A percentile compares a stretch with the other conserved stretches of the same genome.
Evolutionary conservation across 2,329 filamentous ascomycete genomes (phyloP).

Genomic region (Chalara sp.): DNA sequence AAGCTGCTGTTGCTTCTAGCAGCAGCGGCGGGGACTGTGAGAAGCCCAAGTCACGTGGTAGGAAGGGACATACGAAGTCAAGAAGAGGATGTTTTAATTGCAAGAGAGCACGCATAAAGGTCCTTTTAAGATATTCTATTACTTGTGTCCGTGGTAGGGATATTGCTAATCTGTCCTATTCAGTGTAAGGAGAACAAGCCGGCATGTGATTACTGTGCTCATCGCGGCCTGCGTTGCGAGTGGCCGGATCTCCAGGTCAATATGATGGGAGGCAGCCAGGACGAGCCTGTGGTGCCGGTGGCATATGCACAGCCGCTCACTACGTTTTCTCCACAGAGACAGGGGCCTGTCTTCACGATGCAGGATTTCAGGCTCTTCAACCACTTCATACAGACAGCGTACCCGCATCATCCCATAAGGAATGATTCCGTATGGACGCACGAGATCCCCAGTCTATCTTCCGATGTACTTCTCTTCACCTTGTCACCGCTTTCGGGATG

Average conservation of each 20-base stretch:
- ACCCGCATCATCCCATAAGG: constrained; percentile 58
- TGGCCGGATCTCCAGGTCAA: constrained; percentile 49
- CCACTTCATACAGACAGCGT: constrained; percentile 54
- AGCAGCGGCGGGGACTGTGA: not conserved
- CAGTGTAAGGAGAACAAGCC: constrained; percentile 57
- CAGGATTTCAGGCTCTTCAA: constrained; percentile 65
- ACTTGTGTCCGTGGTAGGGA: not conserved
- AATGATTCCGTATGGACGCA: constrained; percentile 63
- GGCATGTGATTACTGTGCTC: constrained; percentile 56
- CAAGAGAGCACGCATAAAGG: constrained; percentile 60
- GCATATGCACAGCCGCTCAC: not conserved
- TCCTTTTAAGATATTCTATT: constrained; percentile 15
- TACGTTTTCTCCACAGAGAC: constrained; percentile 24
- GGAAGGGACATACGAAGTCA: constrained; percentile 55
- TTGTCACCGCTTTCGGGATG: not conserved
- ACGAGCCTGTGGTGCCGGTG: too few species aligned
- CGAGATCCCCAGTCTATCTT: constrained; percentile 59
- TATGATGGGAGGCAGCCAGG: not conserved
- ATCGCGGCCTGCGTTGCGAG: constrained; percentile 56
- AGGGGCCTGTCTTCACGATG: constrained; percentile 47
- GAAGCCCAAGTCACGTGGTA: constrained; percentile 2
- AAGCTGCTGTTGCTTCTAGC: too few species aligned
- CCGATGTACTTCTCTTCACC: constrained; percentile 41
- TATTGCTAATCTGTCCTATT: constrained; percentile 22
- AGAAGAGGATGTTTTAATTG: constrained; percentile 62